Evolutionary conservation across 1,139 yeast species (phyloP), one percentile per base, ranked within the genome.

Genomic region (Geotrichum candidum): DNA sequence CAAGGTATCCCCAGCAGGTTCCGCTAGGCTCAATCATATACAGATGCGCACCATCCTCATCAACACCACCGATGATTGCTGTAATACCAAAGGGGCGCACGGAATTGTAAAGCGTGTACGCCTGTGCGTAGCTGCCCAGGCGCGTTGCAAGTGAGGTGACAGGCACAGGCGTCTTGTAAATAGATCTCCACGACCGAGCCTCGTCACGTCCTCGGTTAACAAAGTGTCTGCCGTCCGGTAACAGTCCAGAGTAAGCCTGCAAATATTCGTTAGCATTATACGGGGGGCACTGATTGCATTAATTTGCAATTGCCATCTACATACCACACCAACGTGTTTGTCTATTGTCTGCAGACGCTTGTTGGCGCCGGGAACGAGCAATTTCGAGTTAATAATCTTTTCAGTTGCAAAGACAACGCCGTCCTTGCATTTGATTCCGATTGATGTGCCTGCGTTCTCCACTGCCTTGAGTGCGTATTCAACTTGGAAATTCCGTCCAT

Each of bases 1-100:
- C 99, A 61, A 84, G 82, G 76, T 94, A 95, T 56, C 99, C 99
- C 98, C 99, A 94, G 72, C 86, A 89, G 1, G 91, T 81, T 65
- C 99, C 99, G 74, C 96, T 89, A 67, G 99, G 99, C 75, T 95
- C 99, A 65, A 95, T 82, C 97, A 94, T 92, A 77, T 88, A 92
- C 72, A 95, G 82, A 73, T 92, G 97, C 50, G 96, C 86, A 10
- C 96, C 96, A 15, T 76, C 77, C 65, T 87, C 84, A 74, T 92
- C 98, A 57, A 90, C 85, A 65, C 99, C 99, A 56, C 97, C 99
- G 59, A 95, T 83, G 66, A 95, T 92, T 18, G 96, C 86, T 59
- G 91, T 86, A 62, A 94, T 84, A 59, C 99, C 99, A 76, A 94
- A 94, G 29, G 99, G 99, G 75, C 99, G 86, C 13, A 95, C 99